Evolutionary conservation across 176 grass and related monocot genomes (phyloP).

Genomic region (Rhynchospora pubera): DNA sequence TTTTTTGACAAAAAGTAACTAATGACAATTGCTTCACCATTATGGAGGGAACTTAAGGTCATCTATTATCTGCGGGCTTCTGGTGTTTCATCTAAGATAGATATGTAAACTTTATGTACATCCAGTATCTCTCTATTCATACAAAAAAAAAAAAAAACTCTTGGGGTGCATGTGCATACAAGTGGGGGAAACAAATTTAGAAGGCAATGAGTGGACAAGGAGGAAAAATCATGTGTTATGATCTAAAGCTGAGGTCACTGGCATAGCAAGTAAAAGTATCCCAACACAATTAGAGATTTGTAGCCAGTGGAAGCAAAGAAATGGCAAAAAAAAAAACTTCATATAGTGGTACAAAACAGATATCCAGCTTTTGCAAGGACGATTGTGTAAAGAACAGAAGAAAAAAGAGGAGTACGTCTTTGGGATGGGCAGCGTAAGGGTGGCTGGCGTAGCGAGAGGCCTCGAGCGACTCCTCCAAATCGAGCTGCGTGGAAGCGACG

Average conservation of each 20-base stretch:
- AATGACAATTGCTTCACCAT: not conserved
- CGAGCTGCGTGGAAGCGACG: slow-evolving; percentile 52
- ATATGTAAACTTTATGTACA: not conserved
- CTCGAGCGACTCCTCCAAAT: slow-evolving; percentile 92
- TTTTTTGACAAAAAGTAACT: not conserved
- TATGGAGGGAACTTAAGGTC: not conserved
- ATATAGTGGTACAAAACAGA: not conserved
- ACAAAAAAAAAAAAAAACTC: not conserved
- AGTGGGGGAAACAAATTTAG: no score
- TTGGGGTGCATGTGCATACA: not conserved
- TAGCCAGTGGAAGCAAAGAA: not conserved
- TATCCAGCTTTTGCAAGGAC: slow-evolving; percentile 1
- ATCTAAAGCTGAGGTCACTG: not conserved
- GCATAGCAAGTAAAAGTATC: not conserved
- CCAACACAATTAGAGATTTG: not conserved
- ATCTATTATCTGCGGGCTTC: not conserved
- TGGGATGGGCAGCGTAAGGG: slow-evolving; percentile 82
- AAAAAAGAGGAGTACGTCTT: slow-evolving; percentile 47
- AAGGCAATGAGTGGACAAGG: not conserved
- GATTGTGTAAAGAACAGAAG: not conserved
- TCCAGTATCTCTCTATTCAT: not conserved
- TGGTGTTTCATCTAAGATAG: no score
- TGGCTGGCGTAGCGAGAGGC: slow-evolving; percentile 94
- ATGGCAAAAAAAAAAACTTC: not conserved
- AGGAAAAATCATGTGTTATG: not conserved